phyloP scores from a whole-genome alignment of 1,284 basidiomycete genomes.

The Earliella scabrosa region DNA sequence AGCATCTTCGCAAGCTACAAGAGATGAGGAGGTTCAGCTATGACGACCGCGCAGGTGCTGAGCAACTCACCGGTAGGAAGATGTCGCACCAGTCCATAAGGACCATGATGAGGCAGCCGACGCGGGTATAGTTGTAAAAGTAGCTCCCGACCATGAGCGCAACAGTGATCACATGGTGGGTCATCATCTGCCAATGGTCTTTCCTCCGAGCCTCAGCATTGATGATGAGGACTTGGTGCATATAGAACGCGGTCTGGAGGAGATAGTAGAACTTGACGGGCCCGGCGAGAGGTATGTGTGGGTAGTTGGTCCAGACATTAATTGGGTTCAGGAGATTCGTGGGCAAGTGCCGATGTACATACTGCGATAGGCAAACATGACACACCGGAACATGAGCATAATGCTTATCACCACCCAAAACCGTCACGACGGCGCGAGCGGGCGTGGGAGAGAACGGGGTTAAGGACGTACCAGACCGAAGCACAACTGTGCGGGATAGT shows the following conservation, averaged over 20 bases:
- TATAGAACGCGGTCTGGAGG: slow-evolving; percentile 89
- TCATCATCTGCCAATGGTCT: slow-evolving; percentile 96
- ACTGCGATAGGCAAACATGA: slow-evolving; percentile 48
- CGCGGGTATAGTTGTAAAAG: slow-evolving; percentile 82
- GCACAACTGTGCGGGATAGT: slow-evolving; percentile 77
- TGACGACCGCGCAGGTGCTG: not conserved
- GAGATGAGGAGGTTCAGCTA: not conserved
- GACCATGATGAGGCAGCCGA: slow-evolving; percentile 88
- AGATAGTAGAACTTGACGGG: slow-evolving; percentile 93
- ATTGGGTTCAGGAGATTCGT: slow-evolving; percentile 68
- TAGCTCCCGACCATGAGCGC: slow-evolving; percentile 82
- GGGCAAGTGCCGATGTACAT: slow-evolving; percentile 77
- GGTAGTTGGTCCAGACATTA: slow-evolving; percentile 84
- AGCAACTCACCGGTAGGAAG: slow-evolving; percentile 80
- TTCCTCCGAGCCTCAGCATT: slow-evolving; percentile 93
- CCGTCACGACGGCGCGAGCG: not conserved
- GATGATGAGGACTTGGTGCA: slow-evolving; percentile 90
- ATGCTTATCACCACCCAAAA: not conserved
- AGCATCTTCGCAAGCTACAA: slow-evolving; percentile 89
- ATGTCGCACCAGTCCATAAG: slow-evolving; percentile 96
- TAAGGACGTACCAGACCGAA: slow-evolving; percentile 79
- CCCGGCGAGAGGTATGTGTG: slow-evolving; percentile 77
- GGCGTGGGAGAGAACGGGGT: slow-evolving; percentile 17
- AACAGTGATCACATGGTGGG: slow-evolving; percentile 92
- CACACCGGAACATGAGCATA: not conserved